Conservation (phyloP, 23 red algal species). For the Gracilaria gracilis region DNA sequence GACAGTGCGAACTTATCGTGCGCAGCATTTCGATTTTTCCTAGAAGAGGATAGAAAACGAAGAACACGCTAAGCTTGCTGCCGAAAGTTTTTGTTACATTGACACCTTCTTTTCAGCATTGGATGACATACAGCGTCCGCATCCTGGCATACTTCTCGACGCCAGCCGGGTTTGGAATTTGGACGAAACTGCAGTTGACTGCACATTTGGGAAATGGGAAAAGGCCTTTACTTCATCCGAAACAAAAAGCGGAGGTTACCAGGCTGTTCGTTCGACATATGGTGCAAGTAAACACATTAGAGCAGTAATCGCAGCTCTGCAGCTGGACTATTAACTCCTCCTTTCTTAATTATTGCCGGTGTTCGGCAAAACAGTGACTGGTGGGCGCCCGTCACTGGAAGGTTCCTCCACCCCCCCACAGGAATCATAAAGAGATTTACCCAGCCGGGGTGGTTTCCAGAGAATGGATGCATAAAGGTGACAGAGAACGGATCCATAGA, state of each 20-base stretch:
- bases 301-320: slow-evolving; percentile 32
- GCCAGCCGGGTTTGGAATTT: slow-evolving; percentile 1
- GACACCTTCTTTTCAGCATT: slow-evolving; percentile 22
- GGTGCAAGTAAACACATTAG: not conserved
- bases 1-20: not conserved
- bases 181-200: slow-evolving; percentile 26
- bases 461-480: no score
- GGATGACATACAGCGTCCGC: not conserved
- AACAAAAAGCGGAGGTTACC: slow-evolving; percentile 29
- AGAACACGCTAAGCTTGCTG: slow-evolving; percentile 1
- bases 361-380: slow-evolving; percentile 15
- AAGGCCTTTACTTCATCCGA: no score
- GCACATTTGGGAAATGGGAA: no score
- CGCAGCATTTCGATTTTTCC: not conserved
- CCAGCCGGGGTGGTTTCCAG: no score
- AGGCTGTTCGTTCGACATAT: not conserved
- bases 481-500: no score
- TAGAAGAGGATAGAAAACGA: slow-evolving; percentile 5
- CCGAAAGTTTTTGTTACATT: not conserved
- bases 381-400: not conserved
- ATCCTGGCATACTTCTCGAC: not conserved
- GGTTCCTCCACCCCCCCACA: no score
- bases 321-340: no score
- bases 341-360: slow-evolving; percentile 16
- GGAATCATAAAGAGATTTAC: no score